Conservation (phyloP, 2,329 filamentous ascomycete genomes). For the Aspergillaceae sp. region DNA sequence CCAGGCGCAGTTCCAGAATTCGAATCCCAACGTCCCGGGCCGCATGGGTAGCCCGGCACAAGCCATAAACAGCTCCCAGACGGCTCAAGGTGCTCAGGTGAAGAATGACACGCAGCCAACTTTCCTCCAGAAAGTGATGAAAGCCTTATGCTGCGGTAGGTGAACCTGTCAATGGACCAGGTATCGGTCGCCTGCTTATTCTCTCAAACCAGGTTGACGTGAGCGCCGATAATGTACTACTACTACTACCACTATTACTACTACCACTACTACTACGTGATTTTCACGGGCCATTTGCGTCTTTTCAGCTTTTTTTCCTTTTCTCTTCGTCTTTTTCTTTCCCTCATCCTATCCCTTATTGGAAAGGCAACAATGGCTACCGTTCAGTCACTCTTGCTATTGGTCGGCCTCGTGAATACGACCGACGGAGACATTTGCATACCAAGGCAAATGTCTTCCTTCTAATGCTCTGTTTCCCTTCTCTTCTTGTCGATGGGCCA, state of each 20-base stretch:
- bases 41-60: constrained; percentile 50
- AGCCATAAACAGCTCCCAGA: constrained; percentile 50
- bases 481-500: background rate
- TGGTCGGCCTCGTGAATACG: constrained; percentile 10
- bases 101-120: constrained; percentile 63
- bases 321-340: constrained; percentile 12
- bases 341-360: constrained; percentile 5
- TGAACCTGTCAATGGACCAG: constrained; percentile 13
- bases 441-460: constrained; percentile 3
- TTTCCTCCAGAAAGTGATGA: constrained; percentile 87
- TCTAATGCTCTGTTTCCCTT: constrained; percentile 1
- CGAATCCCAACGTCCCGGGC: constrained; percentile 69
- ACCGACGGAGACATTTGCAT: constrained; percentile 12
- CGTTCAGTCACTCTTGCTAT: constrained; percentile 7
- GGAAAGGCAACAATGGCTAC: constrained; percentile 13
- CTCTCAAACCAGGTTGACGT: constrained; percentile 23
- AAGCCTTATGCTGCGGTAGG: constrained; percentile 78
- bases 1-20: constrained; percentile 94
- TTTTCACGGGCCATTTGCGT: constrained; percentile 2
- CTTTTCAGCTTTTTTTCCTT: constrained; percentile 11
- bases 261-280: no score
- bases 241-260: no score
- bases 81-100: constrained; percentile 46
- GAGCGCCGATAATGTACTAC: constrained; percentile 5
- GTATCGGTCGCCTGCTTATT: background rate